Evolutionary conservation across 345 rosid genomes (phyloP).

Genomic region (Clausena lansium): DNA sequence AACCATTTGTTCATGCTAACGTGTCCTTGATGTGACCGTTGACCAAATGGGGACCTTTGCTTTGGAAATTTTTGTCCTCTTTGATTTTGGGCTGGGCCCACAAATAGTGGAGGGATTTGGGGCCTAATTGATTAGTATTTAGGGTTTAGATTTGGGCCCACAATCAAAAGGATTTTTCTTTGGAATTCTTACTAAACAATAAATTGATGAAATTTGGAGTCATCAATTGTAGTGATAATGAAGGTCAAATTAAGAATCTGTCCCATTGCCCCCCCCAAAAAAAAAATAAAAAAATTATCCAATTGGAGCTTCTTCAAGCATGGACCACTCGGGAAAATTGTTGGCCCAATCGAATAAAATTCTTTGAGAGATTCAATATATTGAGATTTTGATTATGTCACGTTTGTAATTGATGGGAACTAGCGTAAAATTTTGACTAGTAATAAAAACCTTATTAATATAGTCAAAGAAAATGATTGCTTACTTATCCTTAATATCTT

Average conservation of each 20-base stretch:
- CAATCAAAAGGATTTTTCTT: neutral
- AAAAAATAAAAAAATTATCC: neutral
- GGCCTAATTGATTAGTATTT: neutral
- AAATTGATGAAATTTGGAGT: neutral
- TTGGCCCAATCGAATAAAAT: neutral
- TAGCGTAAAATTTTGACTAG: neutral
- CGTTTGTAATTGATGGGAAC: neutral
- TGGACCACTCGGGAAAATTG: slow-evolving; percentile 5
- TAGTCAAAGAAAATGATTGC: neutral
- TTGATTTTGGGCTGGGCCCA: slow-evolving; percentile 22
- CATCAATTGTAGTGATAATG: neutral
- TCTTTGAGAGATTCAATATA: neutral
- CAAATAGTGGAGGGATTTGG: neutral
- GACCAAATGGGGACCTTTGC: slow-evolving; percentile 33
- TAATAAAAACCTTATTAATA: too few species aligned
- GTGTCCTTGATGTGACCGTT: slow-evolving; percentile 51
- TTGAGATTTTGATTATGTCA: neutral
- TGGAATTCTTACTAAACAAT: neutral
- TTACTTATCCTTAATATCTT: neutral
- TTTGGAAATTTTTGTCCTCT: slow-evolving; percentile 18
- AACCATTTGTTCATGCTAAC: slow-evolving; percentile 21
- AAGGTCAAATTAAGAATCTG: neutral
- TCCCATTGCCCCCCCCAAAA: neutral
- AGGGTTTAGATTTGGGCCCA: slow-evolving; percentile 1
- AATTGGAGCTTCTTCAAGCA: neutral